Evolutionary conservation across 768 basidiomycete genomes (phyloP), one percentile per base, ranked within the genome.

Genomic region (Kwoniella bestiolae): DNA sequence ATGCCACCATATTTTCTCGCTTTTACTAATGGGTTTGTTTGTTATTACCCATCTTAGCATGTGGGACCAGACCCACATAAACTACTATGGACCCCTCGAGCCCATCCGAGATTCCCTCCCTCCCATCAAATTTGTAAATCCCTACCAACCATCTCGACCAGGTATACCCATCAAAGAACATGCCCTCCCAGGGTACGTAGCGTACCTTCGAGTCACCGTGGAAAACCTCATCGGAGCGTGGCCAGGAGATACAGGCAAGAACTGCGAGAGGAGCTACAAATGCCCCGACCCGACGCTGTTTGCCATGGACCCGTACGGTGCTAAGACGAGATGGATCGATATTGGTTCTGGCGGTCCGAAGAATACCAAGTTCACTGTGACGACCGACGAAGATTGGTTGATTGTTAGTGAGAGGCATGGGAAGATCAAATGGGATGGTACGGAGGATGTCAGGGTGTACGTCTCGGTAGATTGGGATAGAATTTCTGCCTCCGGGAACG

Each of bases 231-330:
- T 82, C 1, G 88, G 86, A 18, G 86, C 87, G 35, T 90, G 87
- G 87, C 89, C 89, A 0, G 89, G 89, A 41, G 88, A 89, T 77
- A 87, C 89, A 70, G 81, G 80, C 34, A 84, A 84, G 77, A 85
- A 90, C 63, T 90, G 88, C 71, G 82, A 82, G 3, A 66, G 70
- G 41, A 60, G 64, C 1, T 75, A 70, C 56, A 74, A 71, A 62
- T 81, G 80, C 56, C 72, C 75, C 23, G 70, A 71, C 21, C 71
- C 87, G 2, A 83, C 85, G 0, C 61, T 89, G 21, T 66, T 70
- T 11, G 80, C 82, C 3, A 78, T 90, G 28, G 86, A 89, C 67
- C 83, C 86, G 41, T 90, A 86, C 79, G 83, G 85, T 8, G 84
- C 87, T 2, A 78, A 81, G 5, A 84, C 85, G 68, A 82, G 85